Evolutionary conservation across 441 rosid species (phyloP), one percentile per base, ranked within the genome.

Genomic region (Gossypium davidsonii): DNA sequence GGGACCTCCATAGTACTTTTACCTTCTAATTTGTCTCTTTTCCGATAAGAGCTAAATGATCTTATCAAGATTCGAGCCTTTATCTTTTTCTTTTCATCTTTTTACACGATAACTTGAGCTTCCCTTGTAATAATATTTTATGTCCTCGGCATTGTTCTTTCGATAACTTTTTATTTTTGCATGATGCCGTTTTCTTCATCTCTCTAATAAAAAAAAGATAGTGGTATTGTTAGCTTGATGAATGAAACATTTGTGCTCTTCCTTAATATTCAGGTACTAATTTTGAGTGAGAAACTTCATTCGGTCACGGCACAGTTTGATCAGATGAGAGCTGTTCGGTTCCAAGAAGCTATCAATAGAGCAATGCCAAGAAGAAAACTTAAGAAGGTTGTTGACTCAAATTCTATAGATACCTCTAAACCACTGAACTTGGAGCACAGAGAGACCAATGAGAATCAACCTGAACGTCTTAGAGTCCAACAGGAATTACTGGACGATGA

Each of bases 271-370:
- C 84, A 95, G 98, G 97, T 91, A 74, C 82, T 95, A 80, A 93
- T 95, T 78, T 71, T 93, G 80, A 95, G 97, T 70, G 98, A 93
- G 86, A 95, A 88, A 72, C 98, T 95, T 63, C 98, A 91, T 84
- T 87, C 92, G 34, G 93, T 91, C 70, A 87, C 96, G 3, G 67
- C 96, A 73, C 88, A 85, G 53, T 64, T 64, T 82, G 96, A 95
- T 86, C 90, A 90, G 83, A 85, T 95, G 60, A 88, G 99, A 85
- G 98, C 92, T 6, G 74, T 87, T 59, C 95, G 99, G 67, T 93
- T 95, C 85, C 97, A 93, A 84, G 97, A 91, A 79, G 88, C 94
- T 46, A 87, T 91, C 23, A 93, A 87, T 49, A 78, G 83, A 82
- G 91, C 88, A 64, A 87, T 77, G 34, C 99, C 96, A 5, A 87